Base-by-base conservation (phyloP, 1,139 yeast genomes). In the Sugiyamaella grinbergsii region DNA sequence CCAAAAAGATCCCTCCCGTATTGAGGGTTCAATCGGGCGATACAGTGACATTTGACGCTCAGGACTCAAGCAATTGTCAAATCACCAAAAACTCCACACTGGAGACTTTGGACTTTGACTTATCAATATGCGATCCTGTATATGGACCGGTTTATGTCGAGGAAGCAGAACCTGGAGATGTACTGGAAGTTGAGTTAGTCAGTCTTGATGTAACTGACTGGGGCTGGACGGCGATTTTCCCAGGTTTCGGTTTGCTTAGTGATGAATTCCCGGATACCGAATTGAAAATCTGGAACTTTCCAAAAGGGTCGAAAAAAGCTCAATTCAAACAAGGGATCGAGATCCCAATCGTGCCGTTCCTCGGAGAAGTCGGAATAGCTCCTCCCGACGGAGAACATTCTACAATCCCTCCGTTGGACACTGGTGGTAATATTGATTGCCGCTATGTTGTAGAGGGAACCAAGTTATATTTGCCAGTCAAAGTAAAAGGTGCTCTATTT, bases 221-320 rank as follows among this genome's bases (percentile, higher is more conserved):
- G 56, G 56, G 56, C 18, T 54, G 56, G 56, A 54, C 56, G 5
- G 56, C 53, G 3, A 50, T 51, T 7, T 54, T 51, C 42, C 56
- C 56, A 1, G 51, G 39, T 13, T 51, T 49, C 39, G 56, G 56
- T 3, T 46, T 54, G 11, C 43, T 54, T 29, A 42, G 53, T 1
- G 54, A 54, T 11, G 56, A 54, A 37, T 51, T 54, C 32, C 45
- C 44, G 1, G 49, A 46, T 4, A 45, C 45, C 34, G 36, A 51
- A 11, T 40, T 54, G 10, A 54, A 49, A 28, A 49, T 49, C 31
- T 54, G 54, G 54, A 48, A 46, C 29, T 42, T 54, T 8, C 49
- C 54, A 15, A 42, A 45, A 15, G 52, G 52, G 2, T 29, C 55
- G 1, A 48, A 33, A 24, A 44, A 29, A 4, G 56, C 54, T 2